Evolutionary conservation across 768 basidiomycete genomes (phyloP).

Genomic region (Tylopilus rubrobrunneus): DNA sequence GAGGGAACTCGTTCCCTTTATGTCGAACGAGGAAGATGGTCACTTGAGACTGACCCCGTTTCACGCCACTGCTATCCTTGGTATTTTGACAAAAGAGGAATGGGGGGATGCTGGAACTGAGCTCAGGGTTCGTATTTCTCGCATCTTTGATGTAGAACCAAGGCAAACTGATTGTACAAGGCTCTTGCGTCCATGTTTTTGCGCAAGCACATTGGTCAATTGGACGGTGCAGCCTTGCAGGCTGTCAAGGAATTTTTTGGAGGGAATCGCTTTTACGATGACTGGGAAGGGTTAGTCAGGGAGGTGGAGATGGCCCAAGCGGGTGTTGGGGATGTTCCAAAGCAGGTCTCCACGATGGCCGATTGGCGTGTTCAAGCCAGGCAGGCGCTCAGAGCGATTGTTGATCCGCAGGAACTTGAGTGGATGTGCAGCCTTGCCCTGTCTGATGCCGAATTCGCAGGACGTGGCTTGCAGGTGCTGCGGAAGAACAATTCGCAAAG

Average conservation of each 20-base stretch:
- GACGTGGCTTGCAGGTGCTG: constrained; percentile 46
- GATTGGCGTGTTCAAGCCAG: constrained; percentile 25
- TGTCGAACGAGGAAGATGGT: constrained; percentile 24
- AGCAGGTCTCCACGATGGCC: neutral
- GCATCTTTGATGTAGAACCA: neutral
- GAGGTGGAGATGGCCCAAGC: constrained; percentile 11
- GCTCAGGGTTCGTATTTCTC: constrained; percentile 29
- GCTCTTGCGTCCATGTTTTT: constrained; percentile 31
- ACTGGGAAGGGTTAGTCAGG: constrained; percentile 12
- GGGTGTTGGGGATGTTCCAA: neutral
- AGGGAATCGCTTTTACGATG: constrained; percentile 14
- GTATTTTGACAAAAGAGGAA: constrained; percentile 36
- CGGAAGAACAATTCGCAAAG: constrained; percentile 37
- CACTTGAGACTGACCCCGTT: constrained; percentile 31
- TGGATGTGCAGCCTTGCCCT: constrained; percentile 55
- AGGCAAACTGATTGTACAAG: constrained; percentile 19
- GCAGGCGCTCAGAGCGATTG: constrained; percentile 36
- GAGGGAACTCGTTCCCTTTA: constrained; percentile 17
- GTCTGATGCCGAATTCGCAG: constrained; percentile 39
- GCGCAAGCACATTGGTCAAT: constrained; percentile 24
- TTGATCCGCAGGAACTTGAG: constrained; percentile 41
- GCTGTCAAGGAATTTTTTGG: constrained; percentile 19
- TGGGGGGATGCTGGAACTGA: constrained; percentile 34
- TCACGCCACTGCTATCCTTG: constrained; percentile 32
- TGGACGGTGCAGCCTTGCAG: constrained; percentile 25